Evolutionary conservation across 805 yeast species (phyloP), one percentile per base, ranked within the genome.

Genomic region (Starmerella ratchasimensis): DNA sequence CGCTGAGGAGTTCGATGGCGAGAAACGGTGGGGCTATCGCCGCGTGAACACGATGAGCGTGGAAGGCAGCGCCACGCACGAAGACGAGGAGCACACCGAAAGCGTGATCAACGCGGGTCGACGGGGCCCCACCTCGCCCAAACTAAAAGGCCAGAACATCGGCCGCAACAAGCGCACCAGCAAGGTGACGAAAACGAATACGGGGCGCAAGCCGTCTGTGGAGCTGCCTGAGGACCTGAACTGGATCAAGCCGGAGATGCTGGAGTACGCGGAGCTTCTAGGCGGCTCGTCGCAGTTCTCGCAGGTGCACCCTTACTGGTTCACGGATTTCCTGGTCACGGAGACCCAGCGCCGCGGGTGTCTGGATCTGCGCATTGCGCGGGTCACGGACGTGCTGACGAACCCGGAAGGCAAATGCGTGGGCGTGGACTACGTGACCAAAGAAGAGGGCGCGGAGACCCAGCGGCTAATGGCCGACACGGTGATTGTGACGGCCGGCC

Each of bases 231-330:
- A 35, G 8, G 79, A 74, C 43, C 65, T 84, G 36, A 74, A 74
- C 46, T 86, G 96, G 96, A 72, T 84, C 47, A 67, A 72, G 34
- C 65, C 69, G 25, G 66, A 69, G 3, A 54, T 77, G 20, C 74
- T 88, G 6, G 68, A 67, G 40, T 76, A 70, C 39, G 83, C 93
- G 76, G 74, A 86, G 2, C 68, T 72, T 7, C 60, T 88, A 35
- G 96, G 97, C 22, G 88, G 80, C 17, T 69, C 72, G 22, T 86
- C 78, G 43, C 75, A 93, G 11, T 88, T 96, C 1, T 97, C 96
- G 0, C 97, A 90, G 60, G 94, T 90, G 5, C 96, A 88, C 55
- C 97, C 98, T 2, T 83, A 79, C 61, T 78, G 78, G 54, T 86
- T 90, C 60, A 88, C 97, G n/a, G 79, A 78, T 38, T 80, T 71